Conservation (phyloP, 176 grass and related monocot genomes). For the Chrysopogon serrulatus region DNA sequence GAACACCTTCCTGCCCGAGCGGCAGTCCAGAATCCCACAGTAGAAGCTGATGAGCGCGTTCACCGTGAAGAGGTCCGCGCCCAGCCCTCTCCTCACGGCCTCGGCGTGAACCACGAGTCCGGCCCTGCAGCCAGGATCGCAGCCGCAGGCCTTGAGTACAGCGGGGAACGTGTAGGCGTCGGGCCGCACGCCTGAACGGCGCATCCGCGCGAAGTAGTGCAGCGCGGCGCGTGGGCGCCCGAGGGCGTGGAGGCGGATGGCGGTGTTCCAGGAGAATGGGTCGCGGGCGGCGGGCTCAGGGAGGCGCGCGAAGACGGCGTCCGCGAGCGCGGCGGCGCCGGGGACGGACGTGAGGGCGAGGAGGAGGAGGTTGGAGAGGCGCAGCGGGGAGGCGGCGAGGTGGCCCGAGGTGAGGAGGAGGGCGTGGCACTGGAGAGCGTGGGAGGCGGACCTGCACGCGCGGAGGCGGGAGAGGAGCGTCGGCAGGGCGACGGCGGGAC, state of each 20-base stretch:
- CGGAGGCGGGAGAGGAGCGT: slow-evolving; percentile 50
- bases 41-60: slow-evolving; percentile 59
- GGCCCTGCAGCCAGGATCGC: background rate
- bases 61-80: slow-evolving; percentile 33
- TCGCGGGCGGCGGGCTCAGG: slow-evolving; percentile 1
- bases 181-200: slow-evolving; percentile 13
- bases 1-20: slow-evolving; percentile 56
- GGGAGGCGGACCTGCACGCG: slow-evolving; percentile 20
- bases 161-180: slow-evolving; percentile 70
- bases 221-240: slow-evolving; percentile 23
- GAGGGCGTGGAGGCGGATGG: slow-evolving; percentile 40
- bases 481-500: slow-evolving; percentile 10
- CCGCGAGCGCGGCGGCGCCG: background rate
- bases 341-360: slow-evolving; percentile 17
- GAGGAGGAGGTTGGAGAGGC: slow-evolving; percentile 42
- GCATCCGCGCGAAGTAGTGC: slow-evolving; percentile 50
- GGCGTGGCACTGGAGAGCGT: slow-evolving; percentile 49
- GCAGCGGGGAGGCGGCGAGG: slow-evolving; percentile 34
- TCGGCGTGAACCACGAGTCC: slow-evolving; percentile 46
- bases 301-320: slow-evolving; percentile 35
- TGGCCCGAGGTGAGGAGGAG: slow-evolving; percentile 46
- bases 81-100: slow-evolving; percentile 40
- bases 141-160: slow-evolving; percentile 57
- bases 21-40: slow-evolving; percentile 37
- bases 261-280: slow-evolving; percentile 62